Base-by-base conservation (phyloP, 2,329 filamentous ascomycete genomes). In the Pseudogymnoascus sp. region DNA sequence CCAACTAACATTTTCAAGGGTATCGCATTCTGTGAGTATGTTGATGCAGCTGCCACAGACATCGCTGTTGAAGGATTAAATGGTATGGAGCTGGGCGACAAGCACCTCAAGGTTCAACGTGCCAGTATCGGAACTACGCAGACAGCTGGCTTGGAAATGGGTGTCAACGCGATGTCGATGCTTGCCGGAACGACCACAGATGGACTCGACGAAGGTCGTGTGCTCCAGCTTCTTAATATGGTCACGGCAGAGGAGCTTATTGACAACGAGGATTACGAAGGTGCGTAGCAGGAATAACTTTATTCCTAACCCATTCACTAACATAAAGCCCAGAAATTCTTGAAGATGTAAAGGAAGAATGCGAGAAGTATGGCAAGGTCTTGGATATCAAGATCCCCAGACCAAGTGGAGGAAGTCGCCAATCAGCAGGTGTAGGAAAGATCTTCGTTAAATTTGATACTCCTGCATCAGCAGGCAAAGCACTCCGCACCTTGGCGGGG, bases 151-250 rank as follows among this genome's bases (percentile, higher is more conserved):
- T 83, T 96, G 40, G 94, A 99, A 71, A 95, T 97, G 82, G 91
- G 93, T 61, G 93, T 99, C 65, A 95, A 94, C 68, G 94, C 94
- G 65, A 97, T 99, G 86, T 96, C 92, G 59, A 92, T 97, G 84
- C 89, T 99, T 69, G 94, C 94, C 37, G 92, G 93, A 62, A 96
- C 94, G 17, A 90, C 87, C 2, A 88, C 89, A 37, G 82, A 82
- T 61, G 89, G 92, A 63, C 79, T 89, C 35, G 92, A 96, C 68
- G 85, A 87, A 63, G 89, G 89, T 66, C 84, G 90, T 61, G 93
- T 99, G 13, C 74, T 99, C 64, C 93, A 96, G 76, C 79, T 99
- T 64, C 84, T 99, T 71, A 99, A 99, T 78, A 99, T 99, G 94
- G 93, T 99, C 36, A 99, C 94, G 0, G 82, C 92, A 0, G 94